Base-by-base conservation (phyloP, 768 basidiomycete species). In the Amanita molliuscula region DNA sequence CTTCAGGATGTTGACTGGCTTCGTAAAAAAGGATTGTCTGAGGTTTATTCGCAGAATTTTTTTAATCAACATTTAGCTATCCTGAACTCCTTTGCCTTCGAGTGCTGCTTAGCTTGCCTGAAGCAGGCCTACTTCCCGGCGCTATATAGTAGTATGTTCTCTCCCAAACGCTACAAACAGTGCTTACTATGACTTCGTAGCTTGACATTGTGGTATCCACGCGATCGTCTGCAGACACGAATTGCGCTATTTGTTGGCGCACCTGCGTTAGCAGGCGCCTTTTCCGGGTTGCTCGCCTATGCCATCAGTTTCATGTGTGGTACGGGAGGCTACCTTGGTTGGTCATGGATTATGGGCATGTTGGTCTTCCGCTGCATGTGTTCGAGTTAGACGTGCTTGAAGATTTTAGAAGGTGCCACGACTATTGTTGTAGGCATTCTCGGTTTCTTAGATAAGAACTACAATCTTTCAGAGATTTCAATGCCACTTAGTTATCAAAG, bases 111-210 rank as follows among this genome's bases (percentile, higher is more conserved):
- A 84, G 84, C 3, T 59, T 82, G 3, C 74, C 82, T 0, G 85
- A 88, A 62, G 80, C 82, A 4, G 83, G 85, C 2, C 59, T 86
- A 8, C 87, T 82, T 62, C 84, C 85, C 7, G 84, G 84, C 25
- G 81, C 86, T 7, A 73, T 77, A 0, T 88, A 84, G 66, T 87
- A 83, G 84, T 83, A 26, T 20, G n/a, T 26, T 11, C 2, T 5
- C 35, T 36, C 21, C 42, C 48, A 23, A 81, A 2, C 11, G 29
- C 10, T 29, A n/a, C 6, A 10, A 10, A 4, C 10, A 29, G 13
- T 5, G 11, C 31, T 31, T n/a, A n/a, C 4, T 4, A 31, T 3
- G 3, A 31, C 9, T 31, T 31, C 13, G 11, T 31, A 31, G 78
- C 55, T 64, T 86, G 18, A 79, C 79, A 3, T 63, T 82, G 20